Evolutionary conservation across 2,329 filamentous ascomycete genomes (phyloP), one percentile per base, ranked within the genome.

Genomic region (Drechslera avenae): DNA sequence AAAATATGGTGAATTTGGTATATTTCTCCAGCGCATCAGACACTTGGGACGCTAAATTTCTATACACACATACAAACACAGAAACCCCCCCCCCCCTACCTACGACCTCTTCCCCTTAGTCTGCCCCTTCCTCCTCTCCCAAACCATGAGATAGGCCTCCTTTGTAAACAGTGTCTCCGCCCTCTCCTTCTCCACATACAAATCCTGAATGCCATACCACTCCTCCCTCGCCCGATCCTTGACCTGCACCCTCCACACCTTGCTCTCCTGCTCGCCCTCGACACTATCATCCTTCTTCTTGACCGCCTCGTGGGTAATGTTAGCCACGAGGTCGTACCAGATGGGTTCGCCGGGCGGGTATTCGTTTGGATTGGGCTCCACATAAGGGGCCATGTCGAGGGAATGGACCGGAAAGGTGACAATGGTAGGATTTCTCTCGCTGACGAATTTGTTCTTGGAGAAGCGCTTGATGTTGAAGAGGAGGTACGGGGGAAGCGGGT

Each of bases 401-500:
- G 87, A 85, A 68, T 87, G 83, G 4, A 90, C 88, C 58, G 93
- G 90, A 74, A 97, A 99, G 0, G 93, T 97, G 57, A 99, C 94
- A 67, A 99, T 99, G 8, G 94, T 99, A 1, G 93, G 94, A 73
- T 99, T 99, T 42, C 94, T 89, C 76, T 97, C 93, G 2, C 88
- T 85, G 16, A 99, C 90, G 69, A 99, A 99, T 73, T 97, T 96
- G 79, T 99, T 99, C 60, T 89, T 87, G 62, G 87, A 90, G 81
- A 99, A 99, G 63, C 94, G 91, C 78, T 97, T 97, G 78, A 97
- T 87, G 78, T 99, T 93, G 77, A 99, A 91, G 45, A 94, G 80
- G 14, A 99, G 84, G 70, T 88, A 97, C 0, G 92, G 93, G 0
- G 94, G 94, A 0, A 99, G 81, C 0, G 94, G 94, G 67, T 96